phyloP scores from a whole-genome alignment of 495 filamentous ascomycete genomes.

The Aspergillus nanangensis region DNA sequence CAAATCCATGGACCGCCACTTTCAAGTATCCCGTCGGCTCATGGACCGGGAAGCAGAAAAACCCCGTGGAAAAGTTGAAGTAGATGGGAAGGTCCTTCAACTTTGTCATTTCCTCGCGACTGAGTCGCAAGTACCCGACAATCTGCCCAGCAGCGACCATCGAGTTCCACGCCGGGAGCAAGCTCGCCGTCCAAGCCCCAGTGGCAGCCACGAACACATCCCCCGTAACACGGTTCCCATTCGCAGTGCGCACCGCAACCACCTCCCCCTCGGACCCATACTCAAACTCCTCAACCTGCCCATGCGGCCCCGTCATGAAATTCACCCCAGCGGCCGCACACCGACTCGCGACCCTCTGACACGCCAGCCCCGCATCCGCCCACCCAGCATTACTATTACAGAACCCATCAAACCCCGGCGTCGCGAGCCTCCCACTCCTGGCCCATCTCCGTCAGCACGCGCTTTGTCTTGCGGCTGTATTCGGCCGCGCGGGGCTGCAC shows the following conservation, averaged over 20 bases:
- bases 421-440: slow-evolving; percentile 24
- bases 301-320: slow-evolving; percentile 25
- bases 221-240: slow-evolving; percentile 50
- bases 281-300: slow-evolving; percentile 24
- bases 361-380: slow-evolving; percentile 67
- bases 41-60: slow-evolving; percentile 72
- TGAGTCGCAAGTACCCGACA: slow-evolving; percentile 64
- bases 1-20: slow-evolving; percentile 71
- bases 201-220: slow-evolving; percentile 72
- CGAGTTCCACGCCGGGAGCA: slow-evolving; percentile 66
- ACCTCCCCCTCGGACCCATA: slow-evolving; percentile 29
- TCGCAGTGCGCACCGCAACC: slow-evolving; percentile 17
- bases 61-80: slow-evolving; percentile 68
- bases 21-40: slow-evolving; percentile 49
- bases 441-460: slow-evolving; percentile 36
- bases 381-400: slow-evolving; percentile 66
- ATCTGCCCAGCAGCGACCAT: slow-evolving; percentile 70
- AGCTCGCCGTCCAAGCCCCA: slow-evolving; percentile 70
- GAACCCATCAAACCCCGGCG: slow-evolving; percentile 63
- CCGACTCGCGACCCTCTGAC: slow-evolving; percentile 48
- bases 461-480: slow-evolving; percentile 28
- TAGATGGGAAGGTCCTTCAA: slow-evolving; percentile 64
- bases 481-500: slow-evolving; percentile 37
- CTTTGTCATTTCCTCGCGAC: slow-evolving; percentile 52
- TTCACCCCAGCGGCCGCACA: slow-evolving; percentile 27